These are phyloP conservation scores for Diaporthe sp. DNA, from an alignment of 2,329 filamentous ascomycete species.

Conservation along the genomic window DNA sequence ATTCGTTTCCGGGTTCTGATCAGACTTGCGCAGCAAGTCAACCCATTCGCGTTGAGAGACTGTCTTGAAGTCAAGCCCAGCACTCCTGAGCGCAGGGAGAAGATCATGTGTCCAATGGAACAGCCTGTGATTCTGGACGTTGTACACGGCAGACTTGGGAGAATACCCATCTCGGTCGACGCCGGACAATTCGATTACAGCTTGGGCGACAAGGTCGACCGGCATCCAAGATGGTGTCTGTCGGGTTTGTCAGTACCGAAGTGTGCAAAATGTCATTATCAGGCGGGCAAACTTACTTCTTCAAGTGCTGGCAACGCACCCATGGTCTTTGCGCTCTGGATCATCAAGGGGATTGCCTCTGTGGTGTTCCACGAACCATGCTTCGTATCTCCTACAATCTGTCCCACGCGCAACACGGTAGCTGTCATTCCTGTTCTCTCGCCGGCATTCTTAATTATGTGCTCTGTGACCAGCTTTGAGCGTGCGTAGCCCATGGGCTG, in stretches of 20 bases:
- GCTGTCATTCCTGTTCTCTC: slow-evolving; percentile 50
- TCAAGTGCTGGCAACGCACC: slow-evolving; percentile 60
- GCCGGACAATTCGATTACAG: slow-evolving; percentile 42
- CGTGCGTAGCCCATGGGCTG: slow-evolving; percentile 47
- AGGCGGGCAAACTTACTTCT: slow-evolving; percentile 46
- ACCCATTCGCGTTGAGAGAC: slow-evolving; percentile 62
- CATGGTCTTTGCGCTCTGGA: slow-evolving; percentile 60
- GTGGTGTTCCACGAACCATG: slow-evolving; percentile 63
- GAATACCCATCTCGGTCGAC: slow-evolving; percentile 30
- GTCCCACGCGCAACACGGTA: slow-evolving; percentile 56
- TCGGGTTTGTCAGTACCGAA: neutral
- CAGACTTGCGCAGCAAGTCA: slow-evolving; percentile 56
- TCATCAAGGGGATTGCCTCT: slow-evolving; percentile 64
- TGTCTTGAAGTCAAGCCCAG: slow-evolving; percentile 59
- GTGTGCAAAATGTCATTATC: too few species aligned
- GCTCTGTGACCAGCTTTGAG: slow-evolving; percentile 35
- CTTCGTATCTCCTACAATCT: slow-evolving; percentile 62
- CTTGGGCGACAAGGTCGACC: slow-evolving; percentile 50
- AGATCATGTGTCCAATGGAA: slow-evolving; percentile 67
- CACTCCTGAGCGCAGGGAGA: slow-evolving; percentile 61
- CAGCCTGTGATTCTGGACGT: slow-evolving; percentile 64
- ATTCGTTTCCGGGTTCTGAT: slow-evolving; percentile 63
- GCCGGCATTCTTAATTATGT: slow-evolving; percentile 44
- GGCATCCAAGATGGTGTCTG: slow-evolving; percentile 55
- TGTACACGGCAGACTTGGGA: slow-evolving; percentile 56